Evolutionary conservation across 1,284 basidiomycete species (phyloP).

Genomic region (Sporisorium iseilematis-ciliati): DNA sequence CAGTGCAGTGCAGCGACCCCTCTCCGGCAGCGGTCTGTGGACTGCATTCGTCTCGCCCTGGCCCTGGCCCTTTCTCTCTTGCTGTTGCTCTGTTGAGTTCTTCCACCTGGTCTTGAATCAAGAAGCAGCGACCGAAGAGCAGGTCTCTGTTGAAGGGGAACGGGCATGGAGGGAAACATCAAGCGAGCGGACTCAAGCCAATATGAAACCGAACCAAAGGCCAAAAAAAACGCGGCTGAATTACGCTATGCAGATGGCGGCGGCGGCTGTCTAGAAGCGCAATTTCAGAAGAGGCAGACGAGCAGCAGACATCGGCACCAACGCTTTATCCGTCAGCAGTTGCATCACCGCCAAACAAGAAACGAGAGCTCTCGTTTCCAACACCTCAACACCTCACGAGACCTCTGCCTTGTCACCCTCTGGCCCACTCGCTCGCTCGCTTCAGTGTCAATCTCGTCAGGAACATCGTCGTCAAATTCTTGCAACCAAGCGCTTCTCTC

Average conservation of each 20-base stretch:
- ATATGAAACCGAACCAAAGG: background rate
- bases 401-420: constrained; percentile 4
- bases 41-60: too few species aligned
- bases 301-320: background rate
- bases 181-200: background rate
- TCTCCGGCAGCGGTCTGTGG: too few species aligned
- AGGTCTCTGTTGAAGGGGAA: too few species aligned
- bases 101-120: too few species aligned
- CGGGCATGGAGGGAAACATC: too few species aligned
- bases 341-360: background rate
- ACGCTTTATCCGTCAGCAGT: constrained; percentile 12
- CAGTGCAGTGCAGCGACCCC: too few species aligned
- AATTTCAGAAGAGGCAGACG: background rate
- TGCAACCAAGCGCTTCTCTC: too few species aligned
- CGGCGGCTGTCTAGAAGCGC: constrained; percentile 14
- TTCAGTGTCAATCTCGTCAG: background rate
- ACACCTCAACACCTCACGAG: constrained; percentile 12
- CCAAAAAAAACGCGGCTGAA: background rate
- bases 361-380: constrained; percentile 2
- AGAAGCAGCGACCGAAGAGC: background rate
- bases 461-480: background rate
- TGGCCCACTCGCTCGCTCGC: constrained; percentile 4
- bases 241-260: constrained; percentile 12
- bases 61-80: too few species aligned
- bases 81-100: too few species aligned